Conservation (phyloP, 257 asterid species). For the Orobanche coerulescens region DNA sequence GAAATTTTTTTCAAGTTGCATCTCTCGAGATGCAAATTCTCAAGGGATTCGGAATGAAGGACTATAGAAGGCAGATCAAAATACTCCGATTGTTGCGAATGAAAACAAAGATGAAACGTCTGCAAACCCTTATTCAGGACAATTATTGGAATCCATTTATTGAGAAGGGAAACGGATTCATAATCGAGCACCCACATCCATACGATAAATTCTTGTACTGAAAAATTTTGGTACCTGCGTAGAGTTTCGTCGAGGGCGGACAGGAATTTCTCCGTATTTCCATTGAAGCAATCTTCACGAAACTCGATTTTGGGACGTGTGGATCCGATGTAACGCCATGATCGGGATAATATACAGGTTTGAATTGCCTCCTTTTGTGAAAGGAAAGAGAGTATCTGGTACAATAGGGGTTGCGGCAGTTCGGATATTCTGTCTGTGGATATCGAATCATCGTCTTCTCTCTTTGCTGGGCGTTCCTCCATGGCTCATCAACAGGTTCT, state of each 20-base stretch:
- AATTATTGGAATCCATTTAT: background rate
- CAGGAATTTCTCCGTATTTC: background rate
- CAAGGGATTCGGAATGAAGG: background rate
- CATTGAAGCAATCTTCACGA: background rate
- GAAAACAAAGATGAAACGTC: background rate
- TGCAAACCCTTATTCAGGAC: background rate
- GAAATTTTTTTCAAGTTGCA: background rate
- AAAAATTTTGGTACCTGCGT: background rate
- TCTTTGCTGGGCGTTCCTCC: too few species aligned
- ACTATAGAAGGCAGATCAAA: background rate
- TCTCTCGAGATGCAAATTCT: background rate
- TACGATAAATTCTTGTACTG: background rate
- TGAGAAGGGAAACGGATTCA: background rate
- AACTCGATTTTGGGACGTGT: background rate
- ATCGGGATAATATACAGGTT: background rate
- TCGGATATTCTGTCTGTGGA: background rate
- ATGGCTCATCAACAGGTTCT: too few species aligned
- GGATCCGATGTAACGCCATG: background rate
- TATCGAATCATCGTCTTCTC: too few species aligned
- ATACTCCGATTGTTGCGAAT: background rate
- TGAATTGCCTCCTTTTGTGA: background rate
- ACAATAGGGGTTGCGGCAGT: background rate
- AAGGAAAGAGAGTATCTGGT: background rate
- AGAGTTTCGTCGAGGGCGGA: background rate
- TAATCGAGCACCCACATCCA: background rate